Conservation (phyloP, 2,329 filamentous ascomycete species). For the Fusarium coffeatum region DNA sequence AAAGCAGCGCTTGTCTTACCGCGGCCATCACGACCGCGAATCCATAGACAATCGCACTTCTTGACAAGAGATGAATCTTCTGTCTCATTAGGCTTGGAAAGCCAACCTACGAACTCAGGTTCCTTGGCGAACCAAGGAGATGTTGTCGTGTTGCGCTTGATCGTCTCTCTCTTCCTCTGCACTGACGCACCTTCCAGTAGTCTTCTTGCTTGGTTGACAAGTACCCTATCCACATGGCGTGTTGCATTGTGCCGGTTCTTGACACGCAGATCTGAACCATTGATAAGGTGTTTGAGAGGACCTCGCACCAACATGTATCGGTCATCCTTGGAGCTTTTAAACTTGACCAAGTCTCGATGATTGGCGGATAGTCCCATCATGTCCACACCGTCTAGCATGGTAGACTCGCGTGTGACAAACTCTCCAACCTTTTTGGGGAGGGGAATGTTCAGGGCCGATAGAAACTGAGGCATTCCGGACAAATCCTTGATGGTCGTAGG, state of each 20-base stretch:
- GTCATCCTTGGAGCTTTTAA: constrained; percentile 55
- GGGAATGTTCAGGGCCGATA: constrained; percentile 38
- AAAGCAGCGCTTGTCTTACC: constrained; percentile 57
- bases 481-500: constrained; percentile 54
- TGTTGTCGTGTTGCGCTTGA: constrained; percentile 47
- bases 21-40: constrained; percentile 56
- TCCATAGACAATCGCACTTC: constrained; percentile 52
- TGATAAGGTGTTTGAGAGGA: constrained; percentile 53
- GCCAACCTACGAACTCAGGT: constrained; percentile 52
- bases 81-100: constrained; percentile 37
- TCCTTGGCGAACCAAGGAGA: constrained; percentile 56
- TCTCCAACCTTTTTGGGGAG: constrained; percentile 52
- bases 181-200: constrained; percentile 51
- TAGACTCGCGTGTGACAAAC: constrained; percentile 56
- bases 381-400: constrained; percentile 51
- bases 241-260: constrained; percentile 54
- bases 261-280: constrained; percentile 50
- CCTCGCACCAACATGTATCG: constrained; percentile 53
- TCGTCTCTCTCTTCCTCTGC: constrained; percentile 49
- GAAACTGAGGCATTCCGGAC: constrained; percentile 46
- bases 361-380: constrained; percentile 52
- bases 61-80: neutral
- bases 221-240: constrained; percentile 50
- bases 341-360: constrained; percentile 57
- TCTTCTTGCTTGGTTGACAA: constrained; percentile 50